Evolutionary conservation across 108 stramenopile species (phyloP), one percentile per base, ranked within the genome.

Genomic region (Nitzschia inconspicua): DNA sequence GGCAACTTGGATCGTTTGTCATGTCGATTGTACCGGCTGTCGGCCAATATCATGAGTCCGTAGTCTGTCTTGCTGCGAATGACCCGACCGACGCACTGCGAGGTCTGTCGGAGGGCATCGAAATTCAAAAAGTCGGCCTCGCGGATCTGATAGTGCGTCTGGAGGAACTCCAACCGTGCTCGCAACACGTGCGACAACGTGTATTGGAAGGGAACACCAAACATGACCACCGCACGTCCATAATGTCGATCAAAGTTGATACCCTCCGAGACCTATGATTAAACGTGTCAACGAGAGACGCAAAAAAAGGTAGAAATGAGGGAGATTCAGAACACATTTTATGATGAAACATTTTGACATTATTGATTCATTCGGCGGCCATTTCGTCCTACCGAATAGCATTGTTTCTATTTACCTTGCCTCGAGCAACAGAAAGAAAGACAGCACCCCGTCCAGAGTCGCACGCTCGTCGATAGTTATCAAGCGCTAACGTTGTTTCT

Each of bases 171-270:
- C 23, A 99, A 79, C 6, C 99, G 75, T 10, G 97, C 97, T 37
- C 95, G 70, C 23, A 99, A 69, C 20, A 96, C 91, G 60, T 97
- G 99, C 10, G 87, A 90, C 25, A 95, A 63, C 0, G 99, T 99
- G 74, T 99, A 99, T 77, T 99, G 97, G 74, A 96, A 99, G 10
- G 99, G 99, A 19, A 99, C 95, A 9, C 99, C 99, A 66, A 99
- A 94, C 86, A 98, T 89, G 29, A 99, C 80, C 46, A 99, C 99
- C 27, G 90, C 91, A 19, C 99, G 78, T 14, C 99, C 99, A 66
- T 98, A 98, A 47, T 99, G 99, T 22, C 97, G 80, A 68, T 99
- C 99, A 72, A 99, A 99, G 73, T 99, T 98, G 70, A 99, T 99
- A 24, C 99, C 99, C 60, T 99, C 99, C 6, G 98, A 97, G 10